A percentile compares a stretch with the other conserved stretches of the same genome.
phyloP scores from a whole-genome alignment of 306 rosid species.

The Inga laurina region DNA sequence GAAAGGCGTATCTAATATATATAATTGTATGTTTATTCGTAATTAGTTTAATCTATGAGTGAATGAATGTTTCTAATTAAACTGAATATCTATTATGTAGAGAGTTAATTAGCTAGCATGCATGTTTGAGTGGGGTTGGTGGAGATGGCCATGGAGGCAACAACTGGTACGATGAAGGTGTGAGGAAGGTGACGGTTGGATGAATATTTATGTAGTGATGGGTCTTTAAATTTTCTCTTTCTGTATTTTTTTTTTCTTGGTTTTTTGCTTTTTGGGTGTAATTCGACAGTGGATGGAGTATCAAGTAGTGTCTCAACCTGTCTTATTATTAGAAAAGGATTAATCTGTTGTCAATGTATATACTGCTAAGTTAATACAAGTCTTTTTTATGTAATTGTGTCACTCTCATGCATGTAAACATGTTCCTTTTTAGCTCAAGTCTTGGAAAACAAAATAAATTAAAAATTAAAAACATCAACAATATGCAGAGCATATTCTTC shows the following conservation, averaged over 20 bases:
- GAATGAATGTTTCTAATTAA: not conserved
- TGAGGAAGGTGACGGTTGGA: not conserved
- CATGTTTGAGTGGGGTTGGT: not conserved
- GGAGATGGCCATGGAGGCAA: not conserved
- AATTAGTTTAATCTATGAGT: not conserved
- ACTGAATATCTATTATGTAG: not conserved
- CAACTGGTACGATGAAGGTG: not conserved
- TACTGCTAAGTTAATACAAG: constrained; percentile 27
- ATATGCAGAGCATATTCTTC: not conserved
- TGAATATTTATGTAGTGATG: not conserved
- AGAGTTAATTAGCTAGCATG: not conserved
- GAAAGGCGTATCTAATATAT: not conserved
- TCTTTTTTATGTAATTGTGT: not conserved
- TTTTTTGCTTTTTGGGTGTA: not conserved
- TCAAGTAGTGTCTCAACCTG: not conserved
- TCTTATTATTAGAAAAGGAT: not conserved
- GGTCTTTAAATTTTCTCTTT: not conserved
- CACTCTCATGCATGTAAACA: not conserved
- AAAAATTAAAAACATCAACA: not conserved
- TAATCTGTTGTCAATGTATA: constrained; percentile 7
- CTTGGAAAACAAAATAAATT: not conserved
- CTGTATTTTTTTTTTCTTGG: not conserved
- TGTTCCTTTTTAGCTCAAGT: not conserved
- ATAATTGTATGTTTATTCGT: not conserved
- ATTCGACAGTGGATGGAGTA: not conserved